Evolutionary conservation across 176 grass and related monocot species (phyloP).

Genomic region (Bolboschoenus planiculmis): DNA sequence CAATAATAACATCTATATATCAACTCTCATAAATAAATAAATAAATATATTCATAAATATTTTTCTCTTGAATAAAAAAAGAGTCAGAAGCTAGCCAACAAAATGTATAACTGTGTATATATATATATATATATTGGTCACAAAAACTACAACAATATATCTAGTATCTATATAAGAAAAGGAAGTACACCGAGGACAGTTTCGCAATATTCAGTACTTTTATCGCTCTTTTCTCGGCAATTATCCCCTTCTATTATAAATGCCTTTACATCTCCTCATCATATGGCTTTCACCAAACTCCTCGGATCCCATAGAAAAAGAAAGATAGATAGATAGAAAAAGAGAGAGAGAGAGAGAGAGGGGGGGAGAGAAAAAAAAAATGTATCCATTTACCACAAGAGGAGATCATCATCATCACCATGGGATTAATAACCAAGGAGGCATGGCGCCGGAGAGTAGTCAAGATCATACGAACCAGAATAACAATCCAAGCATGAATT

Average conservation of each 20-base stretch:
- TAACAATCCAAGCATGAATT: conserved; percentile 13
- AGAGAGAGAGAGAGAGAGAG: conserved; percentile 1
- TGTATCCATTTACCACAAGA: conserved; percentile 14
- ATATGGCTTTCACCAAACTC: conserved; percentile 29
- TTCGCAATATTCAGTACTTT: too few species aligned
- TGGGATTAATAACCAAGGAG: neutral
- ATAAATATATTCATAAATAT: too few species aligned
- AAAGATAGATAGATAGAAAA: conserved; percentile 6
- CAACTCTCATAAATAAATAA: too few species aligned
- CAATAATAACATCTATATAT: too few species aligned
- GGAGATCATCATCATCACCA: neutral
- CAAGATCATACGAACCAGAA: neutral
- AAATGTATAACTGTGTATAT: too few species aligned
- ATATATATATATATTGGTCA: too few species aligned
- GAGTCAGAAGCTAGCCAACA: too few species aligned
- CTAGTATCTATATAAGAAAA: too few species aligned
- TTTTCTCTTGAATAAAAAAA: too few species aligned
- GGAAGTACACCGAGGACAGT: too few species aligned
- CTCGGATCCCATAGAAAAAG: conserved; percentile 25
- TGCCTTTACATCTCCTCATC: neutral
- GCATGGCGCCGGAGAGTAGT: neutral
- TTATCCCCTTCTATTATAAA: neutral
- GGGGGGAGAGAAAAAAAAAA: neutral
- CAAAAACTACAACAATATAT: too few species aligned
- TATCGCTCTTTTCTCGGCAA: too few species aligned